Base-by-base conservation (phyloP, 805 yeast species). In the Jamesozyma rosinii region DNA sequence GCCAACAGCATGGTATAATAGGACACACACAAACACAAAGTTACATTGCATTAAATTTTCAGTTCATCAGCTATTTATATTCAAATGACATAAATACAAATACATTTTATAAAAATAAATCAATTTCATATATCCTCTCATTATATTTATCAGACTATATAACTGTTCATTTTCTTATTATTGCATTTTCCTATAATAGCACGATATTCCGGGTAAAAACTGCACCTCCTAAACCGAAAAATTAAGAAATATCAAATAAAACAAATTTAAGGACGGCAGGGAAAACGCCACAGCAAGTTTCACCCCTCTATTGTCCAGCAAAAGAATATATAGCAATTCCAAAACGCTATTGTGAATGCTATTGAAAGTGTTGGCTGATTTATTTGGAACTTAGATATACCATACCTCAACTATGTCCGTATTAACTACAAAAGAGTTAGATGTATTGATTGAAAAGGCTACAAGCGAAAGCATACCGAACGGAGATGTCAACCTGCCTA, bases 401-500 rank as follows among this genome's bases (percentile, higher is more conserved):
- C 21, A 5, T 15, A 6, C 11, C 11, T 6, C 6, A 11, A 39
- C 17, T 4, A 54, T 54, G 57, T 52, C 59, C n/a, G 45, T 59
- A 46, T 52, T 64, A 26, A 49, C 55, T 9, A 50, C 31, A 4
- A 24, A 24, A 5, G 65, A 68, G 20, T 52, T 84, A 33, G 92
- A 83, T 51, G 71, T 68, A 38, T 76, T 81, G 51, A 77, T 89
- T 32, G 76, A 73, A 43, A 76, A 74, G 49, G 95, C 95, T 15
- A 86, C 96, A 1, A 81, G 89, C 32, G 95, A 87, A 60, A 69
- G 84, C n/a, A 82, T 89, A 37, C 97, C 97, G 4, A 78, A 82
- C 56, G 97, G 97, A 2, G 96, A 89, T 55, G 71, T 83, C 37
- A 95, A 89, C 55, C 66, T 83, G 45, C 71, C 76, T 13, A 66